Evolutionary conservation across 2,329 filamentous ascomycete species (phyloP), one percentile per base, ranked within the genome.

Genomic region (Ophiostoma quercus): DNA sequence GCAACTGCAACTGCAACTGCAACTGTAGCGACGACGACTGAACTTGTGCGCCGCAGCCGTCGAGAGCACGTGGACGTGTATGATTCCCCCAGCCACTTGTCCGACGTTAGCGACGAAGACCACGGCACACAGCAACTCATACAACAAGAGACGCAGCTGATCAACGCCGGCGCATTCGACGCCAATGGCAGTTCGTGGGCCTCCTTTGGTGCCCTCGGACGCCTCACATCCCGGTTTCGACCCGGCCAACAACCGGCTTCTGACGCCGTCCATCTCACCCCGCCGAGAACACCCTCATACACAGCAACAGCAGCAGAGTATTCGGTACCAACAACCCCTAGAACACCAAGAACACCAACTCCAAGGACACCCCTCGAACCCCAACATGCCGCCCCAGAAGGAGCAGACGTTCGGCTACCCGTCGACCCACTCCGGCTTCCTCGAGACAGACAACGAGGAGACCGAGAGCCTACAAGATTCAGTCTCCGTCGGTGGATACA

Each of bases 141-240:
- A 57, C 60, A 8, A 29, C 57, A 63, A 39, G 11, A 47, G 16
- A 47, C 5, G 19, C 25, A 19, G 11, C 32, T 47, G 34, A 72
- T 69, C 73, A 74, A 75, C 75, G 70, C 67, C 11, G 34, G 16
- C n/a, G 65, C 65, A 39, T 66, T 25, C 14, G 65, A 66, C 37
- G 65, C 65, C 69, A 63, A 71, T 72, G 71, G 72, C 72, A 69
- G 72, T 62, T 29, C 72, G 66, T 69, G 71, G 71, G 19, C 69
- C 71, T 47, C 74, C 72, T 65, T 69, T 67, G 67, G 79, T 81
- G 75, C 77, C 74, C 69, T 80, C 83, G 76, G 84, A 85, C 81
- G 83, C 77, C 75, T 86, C 83, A 71, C 80, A 85, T 76, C 83
- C 80, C 80, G 84, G 85, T 75, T 84, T 83, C 82, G 84, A 83